Percentiles rank a stretch among this genome's conserved stretches.
Conservation (phyloP, 306 rosid genomes). For the Pueraria montana region DNA sequence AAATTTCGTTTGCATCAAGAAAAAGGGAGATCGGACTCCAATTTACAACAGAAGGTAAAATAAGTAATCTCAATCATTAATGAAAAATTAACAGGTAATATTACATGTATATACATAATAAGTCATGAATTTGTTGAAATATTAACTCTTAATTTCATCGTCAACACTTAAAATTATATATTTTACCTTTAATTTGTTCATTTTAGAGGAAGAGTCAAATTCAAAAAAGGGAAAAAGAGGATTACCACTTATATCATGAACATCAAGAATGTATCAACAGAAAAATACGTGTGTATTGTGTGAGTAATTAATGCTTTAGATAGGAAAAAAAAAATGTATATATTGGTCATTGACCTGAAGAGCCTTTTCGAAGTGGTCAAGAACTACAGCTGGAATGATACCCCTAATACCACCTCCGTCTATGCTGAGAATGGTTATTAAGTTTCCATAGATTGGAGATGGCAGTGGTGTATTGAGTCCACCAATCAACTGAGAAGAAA, state of each 20-base stretch:
- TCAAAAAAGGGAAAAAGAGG: neutral
- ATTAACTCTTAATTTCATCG: neutral
- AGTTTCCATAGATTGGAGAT: conserved; percentile 25
- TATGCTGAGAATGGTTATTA: conserved; percentile 50
- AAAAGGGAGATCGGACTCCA: no score
- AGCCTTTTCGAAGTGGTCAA: conserved; percentile 20
- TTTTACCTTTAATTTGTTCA: no score
- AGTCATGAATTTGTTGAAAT: neutral
- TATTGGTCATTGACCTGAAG: conserved; percentile 44
- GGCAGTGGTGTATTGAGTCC: conserved; percentile 36
- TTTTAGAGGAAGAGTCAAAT: no score
- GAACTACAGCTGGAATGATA: conserved; percentile 45
- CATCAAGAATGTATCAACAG: neutral
- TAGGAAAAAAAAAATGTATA: neutral
- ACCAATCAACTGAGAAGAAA: conserved; percentile 33
- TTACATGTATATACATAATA: no score
- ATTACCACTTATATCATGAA: neutral
- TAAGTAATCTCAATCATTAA: no score
- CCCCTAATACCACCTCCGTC: conserved; percentile 56
- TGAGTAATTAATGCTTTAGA: neutral
- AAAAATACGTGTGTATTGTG: neutral
- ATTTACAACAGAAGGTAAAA: no score
- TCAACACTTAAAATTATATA: neutral
- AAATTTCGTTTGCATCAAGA: no score
- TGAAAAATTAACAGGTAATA: no score